Evolutionary conservation across 2,329 filamentous ascomycete genomes (phyloP).

Genomic region (Didymella pomorum): DNA sequence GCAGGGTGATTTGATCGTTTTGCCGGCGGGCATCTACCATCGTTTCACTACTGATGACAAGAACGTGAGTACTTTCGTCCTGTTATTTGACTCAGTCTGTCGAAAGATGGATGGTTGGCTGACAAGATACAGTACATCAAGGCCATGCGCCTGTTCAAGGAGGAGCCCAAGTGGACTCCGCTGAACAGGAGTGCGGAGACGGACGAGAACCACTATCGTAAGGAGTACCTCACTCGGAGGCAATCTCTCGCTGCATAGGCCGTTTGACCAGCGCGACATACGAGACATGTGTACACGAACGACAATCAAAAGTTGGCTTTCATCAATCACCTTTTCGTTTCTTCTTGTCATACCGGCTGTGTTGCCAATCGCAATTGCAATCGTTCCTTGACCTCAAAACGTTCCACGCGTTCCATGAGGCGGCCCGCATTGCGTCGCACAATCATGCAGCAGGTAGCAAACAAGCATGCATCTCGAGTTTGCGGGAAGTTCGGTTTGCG

Average conservation of each 20-base stretch:
- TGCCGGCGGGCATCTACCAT: constrained; percentile 96
- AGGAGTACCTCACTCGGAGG: constrained; percentile 71
- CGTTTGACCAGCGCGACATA: neutral
- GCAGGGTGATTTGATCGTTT: constrained; percentile 89
- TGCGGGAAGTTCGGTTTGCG: constrained; percentile 9
- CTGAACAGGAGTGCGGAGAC: constrained; percentile 81
- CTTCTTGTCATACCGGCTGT: neutral
- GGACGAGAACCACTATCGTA: constrained; percentile 78
- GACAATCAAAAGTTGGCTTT: constrained; percentile 6
- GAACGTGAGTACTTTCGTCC: constrained; percentile 70
- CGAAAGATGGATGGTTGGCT: neutral
- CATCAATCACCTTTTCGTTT: neutral
- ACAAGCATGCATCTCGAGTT: constrained; percentile 5
- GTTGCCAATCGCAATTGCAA: neutral
- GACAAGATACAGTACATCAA: constrained; percentile 76
- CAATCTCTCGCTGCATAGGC: constrained; percentile 26
- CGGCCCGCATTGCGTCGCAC: neutral
- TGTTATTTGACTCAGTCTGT: neutral
- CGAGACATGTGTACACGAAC: constrained; percentile 2
- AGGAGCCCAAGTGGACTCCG: constrained; percentile 98
- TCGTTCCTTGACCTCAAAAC: neutral
- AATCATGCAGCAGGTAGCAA: constrained; percentile 6
- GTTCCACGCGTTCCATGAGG: neutral
- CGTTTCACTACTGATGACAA: constrained; percentile 92
- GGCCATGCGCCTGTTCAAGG: constrained; percentile 96